These are phyloP conservation scores for Lasiodiplodia sp. DNA, from an alignment of 2,329 filamentous ascomycete genomes.

Conservation along the genomic window DNA sequence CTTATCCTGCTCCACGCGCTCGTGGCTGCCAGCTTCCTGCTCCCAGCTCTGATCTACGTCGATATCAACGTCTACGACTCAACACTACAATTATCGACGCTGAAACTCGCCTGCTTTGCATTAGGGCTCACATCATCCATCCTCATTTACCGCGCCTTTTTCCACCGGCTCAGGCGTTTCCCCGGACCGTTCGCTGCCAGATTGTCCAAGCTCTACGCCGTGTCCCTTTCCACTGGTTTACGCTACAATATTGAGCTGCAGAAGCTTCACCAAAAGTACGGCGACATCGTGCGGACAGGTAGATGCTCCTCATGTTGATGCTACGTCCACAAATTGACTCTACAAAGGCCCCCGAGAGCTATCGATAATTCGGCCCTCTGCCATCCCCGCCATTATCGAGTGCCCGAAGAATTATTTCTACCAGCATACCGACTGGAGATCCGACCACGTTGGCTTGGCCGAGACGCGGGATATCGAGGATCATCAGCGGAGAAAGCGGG, in stretches of 20 bases:
- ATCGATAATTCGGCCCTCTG: background rate
- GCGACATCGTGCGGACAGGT: background rate
- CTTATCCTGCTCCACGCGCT: too few relatives aligned
- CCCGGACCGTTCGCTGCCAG: background rate
- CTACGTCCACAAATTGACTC: background rate
- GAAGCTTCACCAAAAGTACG: background rate
- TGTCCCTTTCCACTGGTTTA: background rate
- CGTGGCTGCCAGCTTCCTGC: too few relatives aligned
- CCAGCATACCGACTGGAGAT: too few relatives aligned
- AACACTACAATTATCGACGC: too few relatives aligned
- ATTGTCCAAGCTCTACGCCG: background rate
- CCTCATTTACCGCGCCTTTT: background rate
- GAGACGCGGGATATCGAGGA: slow-evolving; percentile 39
- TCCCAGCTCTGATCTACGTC: too few relatives aligned
- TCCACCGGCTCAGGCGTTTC: background rate
- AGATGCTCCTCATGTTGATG: background rate
- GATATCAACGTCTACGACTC: too few relatives aligned
- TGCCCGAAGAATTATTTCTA: background rate
- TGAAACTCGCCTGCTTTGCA: too few relatives aligned
- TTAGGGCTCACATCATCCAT: background rate
- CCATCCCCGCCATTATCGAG: background rate
- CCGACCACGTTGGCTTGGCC: too few relatives aligned
- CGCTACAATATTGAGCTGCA: background rate
- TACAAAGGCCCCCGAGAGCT: background rate
- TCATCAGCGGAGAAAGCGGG: slow-evolving; percentile 36